Evolutionary conservation across 768 basidiomycete genomes (phyloP).

Genomic region (Serendipita indica): DNA sequence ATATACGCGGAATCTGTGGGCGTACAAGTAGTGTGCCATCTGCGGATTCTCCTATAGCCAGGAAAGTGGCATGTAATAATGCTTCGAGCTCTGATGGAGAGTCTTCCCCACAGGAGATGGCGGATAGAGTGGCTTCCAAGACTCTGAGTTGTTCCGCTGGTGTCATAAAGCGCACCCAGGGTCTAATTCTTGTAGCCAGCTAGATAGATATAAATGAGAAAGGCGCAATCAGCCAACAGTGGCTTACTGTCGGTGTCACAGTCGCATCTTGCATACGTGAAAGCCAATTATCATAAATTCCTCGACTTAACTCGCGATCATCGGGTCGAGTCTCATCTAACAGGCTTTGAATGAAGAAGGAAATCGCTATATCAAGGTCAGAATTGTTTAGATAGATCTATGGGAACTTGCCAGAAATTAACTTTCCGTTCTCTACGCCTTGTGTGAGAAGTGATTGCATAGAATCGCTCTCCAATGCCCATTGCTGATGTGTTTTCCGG

Average conservation of each 20-base stretch:
- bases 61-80: conserved; percentile 15
- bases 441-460: not conserved
- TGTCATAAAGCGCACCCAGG: conserved; percentile 47
- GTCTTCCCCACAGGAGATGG: conserved; percentile 1
- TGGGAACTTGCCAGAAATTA: too few relatives aligned
- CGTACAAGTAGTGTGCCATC: conserved; percentile 20
- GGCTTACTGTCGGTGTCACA: not conserved
- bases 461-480: not conserved
- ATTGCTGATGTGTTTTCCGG: not conserved
- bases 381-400: too few relatives aligned
- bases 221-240: not conserved
- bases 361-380: conserved; percentile 33
- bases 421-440: too few relatives aligned
- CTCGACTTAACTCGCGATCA: conserved; percentile 30
- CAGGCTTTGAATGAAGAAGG: conserved; percentile 25
- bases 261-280: not conserved
- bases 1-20: conserved; percentile 27
- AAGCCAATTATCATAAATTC: conserved; percentile 33
- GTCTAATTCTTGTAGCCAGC: conserved; percentile 14
- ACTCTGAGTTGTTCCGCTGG: conserved; percentile 28
- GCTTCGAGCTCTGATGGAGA: not conserved
- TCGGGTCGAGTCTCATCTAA: conserved; percentile 25
- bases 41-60: conserved; percentile 23
- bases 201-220: not conserved
- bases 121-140: conserved; percentile 31